Base-by-base conservation (phyloP, 1,284 basidiomycete species). In the Apiotrichum domesticum region DNA sequence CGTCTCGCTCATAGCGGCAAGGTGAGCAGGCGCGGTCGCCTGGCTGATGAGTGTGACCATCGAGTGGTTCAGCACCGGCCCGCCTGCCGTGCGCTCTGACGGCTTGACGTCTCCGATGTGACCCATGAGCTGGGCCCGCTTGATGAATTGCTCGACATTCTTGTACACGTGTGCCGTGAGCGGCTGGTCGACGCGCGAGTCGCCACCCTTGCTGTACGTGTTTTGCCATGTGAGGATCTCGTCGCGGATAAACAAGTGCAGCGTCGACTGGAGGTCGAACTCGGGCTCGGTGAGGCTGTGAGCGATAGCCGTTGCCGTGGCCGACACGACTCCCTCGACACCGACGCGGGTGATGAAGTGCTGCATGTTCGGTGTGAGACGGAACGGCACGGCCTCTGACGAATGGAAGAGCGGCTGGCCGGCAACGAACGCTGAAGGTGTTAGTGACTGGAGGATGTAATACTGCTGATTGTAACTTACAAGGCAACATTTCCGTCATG, bases 291-390 rank as follows among this genome's bases (percentile, higher is more conserved):
- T 94, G 48, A 99, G 79, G 57, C 87, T 88, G 52, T 92, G 82
- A 2, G 87, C 94, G 50, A 98, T 90, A 0, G 95, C 89, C 81
- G 97, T 88, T 39, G 97, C 85, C 1, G 88, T 85, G 9, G 89
- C 83, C 0, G 90, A 87, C 51, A 98, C 78, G 35, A 97, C 78
- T 14, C 95, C 96, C 74, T 99, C 97, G 10, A 87, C 89, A 40
- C 90, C 87, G 51, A 91, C 83, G 1, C 89, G 87, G 0, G 90
- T 92, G 51, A 98, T 79, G 78, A 98, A 96, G 67, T 85, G 82
- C 75, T 99, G 97, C 79, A 99, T 85, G 74, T 97, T 98, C 3
- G 94, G 94, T 10, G 93, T 97, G 64, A 97, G 84, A 9, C 96
- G 87, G 87, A 99, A 99, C 0, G 96, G 95, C 10, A 97, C 92